Percentiles rank a stretch among this genome's conserved stretches.
phyloP scores from a whole-genome alignment of 2,329 filamentous ascomycete species.

The Phaeosphaeriaceae sp. region DNA sequence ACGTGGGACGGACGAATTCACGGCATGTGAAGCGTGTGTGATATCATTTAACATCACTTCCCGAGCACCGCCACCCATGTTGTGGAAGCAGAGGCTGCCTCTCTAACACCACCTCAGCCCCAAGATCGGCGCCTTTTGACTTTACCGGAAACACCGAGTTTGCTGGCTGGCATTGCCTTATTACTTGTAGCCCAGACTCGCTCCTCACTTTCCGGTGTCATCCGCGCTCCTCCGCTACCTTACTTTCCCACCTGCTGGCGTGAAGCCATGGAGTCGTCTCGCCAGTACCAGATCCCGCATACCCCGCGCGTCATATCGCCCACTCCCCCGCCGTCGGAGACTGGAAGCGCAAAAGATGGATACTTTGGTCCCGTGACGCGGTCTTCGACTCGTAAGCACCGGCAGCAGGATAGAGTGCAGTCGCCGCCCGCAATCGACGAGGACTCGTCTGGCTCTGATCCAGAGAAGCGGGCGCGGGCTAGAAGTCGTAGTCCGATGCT shows the following conservation, averaged over 20 bases:
- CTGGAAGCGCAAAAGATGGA: constrained; percentile 58
- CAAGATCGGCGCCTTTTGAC: constrained; percentile 15
- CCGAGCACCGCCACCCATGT: constrained; percentile 27
- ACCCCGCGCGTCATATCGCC: constrained; percentile 90
- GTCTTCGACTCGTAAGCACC: constrained; percentile 71
- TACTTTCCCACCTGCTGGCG: constrained; percentile 57
- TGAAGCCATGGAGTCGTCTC: constrained; percentile 53
- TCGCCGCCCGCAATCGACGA: constrained; percentile 68
- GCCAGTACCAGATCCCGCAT: constrained; percentile 68
- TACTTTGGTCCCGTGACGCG: constrained; percentile 79
- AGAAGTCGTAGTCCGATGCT: constrained; percentile 73
- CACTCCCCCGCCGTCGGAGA: constrained; percentile 66
- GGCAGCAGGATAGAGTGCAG: constrained; percentile 53
- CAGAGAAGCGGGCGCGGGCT: constrained; percentile 67
- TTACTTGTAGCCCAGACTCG: constrained; percentile 34
- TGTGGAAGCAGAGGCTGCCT: constrained; percentile 25
- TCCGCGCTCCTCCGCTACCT: constrained; percentile 64
- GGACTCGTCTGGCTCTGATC: constrained; percentile 61
- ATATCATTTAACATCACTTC: constrained; percentile 23
- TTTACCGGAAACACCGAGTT: constrained; percentile 10
- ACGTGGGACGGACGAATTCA: constrained; percentile 42
- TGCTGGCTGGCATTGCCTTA: constrained; percentile 34
- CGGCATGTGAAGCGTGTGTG: constrained; percentile 25
- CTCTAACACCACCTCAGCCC: constrained; percentile 24
- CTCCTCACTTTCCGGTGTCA: constrained; percentile 61